Evolutionary conservation across 1,284 basidiomycete species (phyloP).

Genomic region (Gomphus sp.): DNA sequence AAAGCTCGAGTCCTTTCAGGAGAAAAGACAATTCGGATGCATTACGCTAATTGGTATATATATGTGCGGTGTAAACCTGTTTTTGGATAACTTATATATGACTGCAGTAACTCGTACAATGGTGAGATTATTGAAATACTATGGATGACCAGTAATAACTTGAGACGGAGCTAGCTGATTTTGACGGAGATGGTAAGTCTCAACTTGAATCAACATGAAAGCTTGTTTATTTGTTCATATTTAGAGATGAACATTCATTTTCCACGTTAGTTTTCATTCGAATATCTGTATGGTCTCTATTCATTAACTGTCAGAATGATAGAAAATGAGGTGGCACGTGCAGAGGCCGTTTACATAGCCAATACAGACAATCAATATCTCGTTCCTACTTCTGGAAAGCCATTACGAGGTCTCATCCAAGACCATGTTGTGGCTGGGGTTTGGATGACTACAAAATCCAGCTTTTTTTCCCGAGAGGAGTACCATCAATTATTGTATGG

Average conservation of each 20-base stretch:
- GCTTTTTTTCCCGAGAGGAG: constrained; percentile 92
- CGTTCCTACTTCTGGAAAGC: constrained; percentile 96
- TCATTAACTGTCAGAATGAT: constrained; percentile 5
- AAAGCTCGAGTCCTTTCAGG: constrained; percentile 87
- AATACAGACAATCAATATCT: constrained; percentile 99
- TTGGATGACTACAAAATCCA: constrained; percentile 97
- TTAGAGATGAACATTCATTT: constrained; percentile 99
- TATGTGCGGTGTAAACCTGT: background rate
- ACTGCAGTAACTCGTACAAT: constrained; percentile 89
- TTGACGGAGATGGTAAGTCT: constrained; percentile 87
- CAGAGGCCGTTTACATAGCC: constrained; percentile 90
- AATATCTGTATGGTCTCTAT: constrained; percentile 7
- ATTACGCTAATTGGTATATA: constrained; percentile 94
- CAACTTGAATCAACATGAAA: background rate
- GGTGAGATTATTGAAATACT: constrained; percentile 34
- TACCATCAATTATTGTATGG: constrained; percentile 98
- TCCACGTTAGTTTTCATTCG: constrained; percentile 58
- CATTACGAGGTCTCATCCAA: constrained; percentile 95
- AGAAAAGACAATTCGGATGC: constrained; percentile 99
- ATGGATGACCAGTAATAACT: constrained; percentile 11
- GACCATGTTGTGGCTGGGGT: constrained; percentile 98
- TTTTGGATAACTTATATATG: background rate
- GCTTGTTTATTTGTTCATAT: background rate
- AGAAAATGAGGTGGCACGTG: constrained; percentile 90
- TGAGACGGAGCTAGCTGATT: constrained; percentile 64